Evolutionary conservation across 805 yeast genomes (phyloP).

Genomic region (Zygoascus bituminiphila): DNA sequence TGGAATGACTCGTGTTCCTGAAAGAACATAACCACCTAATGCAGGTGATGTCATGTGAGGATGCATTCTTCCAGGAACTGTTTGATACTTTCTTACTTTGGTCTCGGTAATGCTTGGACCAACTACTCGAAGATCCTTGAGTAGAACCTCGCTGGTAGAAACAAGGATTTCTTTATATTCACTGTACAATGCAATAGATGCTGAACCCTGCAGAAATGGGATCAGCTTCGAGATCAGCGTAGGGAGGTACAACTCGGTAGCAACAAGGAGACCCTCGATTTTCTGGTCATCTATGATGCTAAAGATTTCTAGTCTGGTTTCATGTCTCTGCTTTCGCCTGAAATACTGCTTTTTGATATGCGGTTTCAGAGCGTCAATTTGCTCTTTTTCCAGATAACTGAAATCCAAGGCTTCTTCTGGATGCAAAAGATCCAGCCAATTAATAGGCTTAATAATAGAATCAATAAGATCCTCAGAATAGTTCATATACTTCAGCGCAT

Average conservation of each 20-base stretch:
- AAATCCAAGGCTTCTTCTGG: constrained; percentile 56
- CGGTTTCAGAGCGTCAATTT: constrained; percentile 47
- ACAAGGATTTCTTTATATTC: constrained; percentile 75
- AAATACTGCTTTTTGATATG: constrained; percentile 57
- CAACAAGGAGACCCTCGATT: constrained; percentile 70
- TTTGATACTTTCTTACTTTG: constrained; percentile 79
- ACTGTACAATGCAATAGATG: constrained; percentile 76
- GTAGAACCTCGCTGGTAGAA: constrained; percentile 61
- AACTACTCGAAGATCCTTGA: constrained; percentile 58
- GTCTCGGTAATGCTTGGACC: constrained; percentile 81
- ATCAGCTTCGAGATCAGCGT: constrained; percentile 55
- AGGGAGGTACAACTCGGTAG: constrained; percentile 63
- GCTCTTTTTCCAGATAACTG: constrained; percentile 38
- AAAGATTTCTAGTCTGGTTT: constrained; percentile 29
- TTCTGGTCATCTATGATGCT: constrained; percentile 42
- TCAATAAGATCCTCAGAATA: constrained; percentile 41
- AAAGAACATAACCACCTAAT: constrained; percentile 80
- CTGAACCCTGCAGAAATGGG: constrained; percentile 67
- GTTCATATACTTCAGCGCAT: constrained; percentile 59
- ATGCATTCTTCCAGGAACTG: constrained; percentile 88
- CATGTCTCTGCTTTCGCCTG: constrained; percentile 51
- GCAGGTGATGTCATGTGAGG: constrained; percentile 92
- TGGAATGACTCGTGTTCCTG: constrained; percentile 75
- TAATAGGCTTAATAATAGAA: constrained; percentile 57
- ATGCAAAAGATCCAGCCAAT: constrained; percentile 71